Evolutionary conservation across 495 filamentous ascomycete genomes (phyloP), one percentile per base, ranked within the genome.

Genomic region (Trichoderma orchidacearum): DNA sequence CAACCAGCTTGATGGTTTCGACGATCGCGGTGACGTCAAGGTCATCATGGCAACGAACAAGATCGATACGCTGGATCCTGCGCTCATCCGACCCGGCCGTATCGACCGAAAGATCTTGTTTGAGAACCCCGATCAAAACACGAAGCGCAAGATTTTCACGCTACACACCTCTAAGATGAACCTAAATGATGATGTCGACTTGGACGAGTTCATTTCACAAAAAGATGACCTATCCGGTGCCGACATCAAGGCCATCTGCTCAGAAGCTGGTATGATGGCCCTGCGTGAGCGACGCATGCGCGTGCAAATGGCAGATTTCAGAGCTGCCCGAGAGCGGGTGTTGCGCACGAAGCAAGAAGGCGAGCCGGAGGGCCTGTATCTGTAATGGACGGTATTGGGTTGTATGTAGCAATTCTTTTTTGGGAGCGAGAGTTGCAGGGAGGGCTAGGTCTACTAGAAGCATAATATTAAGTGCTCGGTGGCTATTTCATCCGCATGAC

Each of bases 1-100:
- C 36, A 99, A 99, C 71, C 93, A 99, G 70, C 82, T 99, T 15
- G 93, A 99, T 67, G 93, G 93, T 57, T 99, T 99, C 72, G 93
- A 99, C 70, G 93, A 99, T 70, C 86, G 93, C 61, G 93, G 93
- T 60, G 93, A 99, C 69, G 94, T 99, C 69, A 99, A 99, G 78
- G 93, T 99, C 54, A 90, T 99, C 70, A 95, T 99, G 89, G 93
- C 93, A 17, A 99, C 93, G 52, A 99, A 99, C 81, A 99, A 99
- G 80, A 99, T 99, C 60, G 93, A 99, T 65, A 95, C 90, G 3
- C 77, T 99, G 27, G 93, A 99, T 63, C 93, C 93, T 48, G 93
- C 93, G 50, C 76, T 99, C 60, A 99, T 99, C 68, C 85, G 93
- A 59, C 93, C 93, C 51, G 93, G 93, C 62, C 89, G 93, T 81